Evolutionary conservation across 768 basidiomycete genomes (phyloP).

Genomic region (Daedaleopsis nitida): DNA sequence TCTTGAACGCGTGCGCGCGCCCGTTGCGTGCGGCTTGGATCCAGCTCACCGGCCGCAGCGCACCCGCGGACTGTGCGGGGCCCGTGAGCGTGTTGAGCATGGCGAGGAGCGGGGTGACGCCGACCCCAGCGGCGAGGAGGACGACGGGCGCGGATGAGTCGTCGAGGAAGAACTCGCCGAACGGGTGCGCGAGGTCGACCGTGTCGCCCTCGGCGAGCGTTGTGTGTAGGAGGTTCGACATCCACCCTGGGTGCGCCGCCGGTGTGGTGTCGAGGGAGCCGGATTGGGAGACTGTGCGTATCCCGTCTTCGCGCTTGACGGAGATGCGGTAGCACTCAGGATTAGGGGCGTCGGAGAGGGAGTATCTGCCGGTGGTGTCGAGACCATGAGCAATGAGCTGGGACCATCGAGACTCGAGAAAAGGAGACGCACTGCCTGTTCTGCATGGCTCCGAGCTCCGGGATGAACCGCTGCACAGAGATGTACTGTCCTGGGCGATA

Average conservation of each 20-base stretch:
- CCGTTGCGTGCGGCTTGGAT: slow-evolving; percentile 24
- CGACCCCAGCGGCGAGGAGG: slow-evolving; percentile 29
- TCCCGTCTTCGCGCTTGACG: slow-evolving; percentile 27
- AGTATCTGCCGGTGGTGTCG: slow-evolving; percentile 19
- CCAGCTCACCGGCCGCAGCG: slow-evolving; percentile 21
- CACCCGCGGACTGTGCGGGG: neutral
- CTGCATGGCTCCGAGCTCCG: slow-evolving; percentile 23
- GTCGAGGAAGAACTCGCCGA: slow-evolving; percentile 31
- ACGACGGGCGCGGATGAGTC: slow-evolving; percentile 24
- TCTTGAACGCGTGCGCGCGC: slow-evolving; percentile 19
- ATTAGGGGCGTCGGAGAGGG: slow-evolving; percentile 25
- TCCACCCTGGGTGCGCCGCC: slow-evolving; percentile 24
- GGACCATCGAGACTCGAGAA: neutral
- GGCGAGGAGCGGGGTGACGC: slow-evolving; percentile 26
- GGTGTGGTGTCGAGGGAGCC: slow-evolving; percentile 16
- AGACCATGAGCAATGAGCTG: neutral
- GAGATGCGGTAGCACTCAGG: slow-evolving; percentile 26
- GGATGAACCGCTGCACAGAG: slow-evolving; percentile 23
- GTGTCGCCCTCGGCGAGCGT: slow-evolving; percentile 23
- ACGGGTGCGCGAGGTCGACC: slow-evolving; percentile 25
- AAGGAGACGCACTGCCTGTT: slow-evolving; percentile 20
- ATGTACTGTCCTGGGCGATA: slow-evolving; percentile 28
- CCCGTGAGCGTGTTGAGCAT: slow-evolving; percentile 28
- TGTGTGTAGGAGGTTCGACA: slow-evolving; percentile 29
- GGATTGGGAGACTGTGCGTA: slow-evolving; percentile 12